Conservation (phyloP, 257 asterid genomes). For the Solanum peruvianum region DNA sequence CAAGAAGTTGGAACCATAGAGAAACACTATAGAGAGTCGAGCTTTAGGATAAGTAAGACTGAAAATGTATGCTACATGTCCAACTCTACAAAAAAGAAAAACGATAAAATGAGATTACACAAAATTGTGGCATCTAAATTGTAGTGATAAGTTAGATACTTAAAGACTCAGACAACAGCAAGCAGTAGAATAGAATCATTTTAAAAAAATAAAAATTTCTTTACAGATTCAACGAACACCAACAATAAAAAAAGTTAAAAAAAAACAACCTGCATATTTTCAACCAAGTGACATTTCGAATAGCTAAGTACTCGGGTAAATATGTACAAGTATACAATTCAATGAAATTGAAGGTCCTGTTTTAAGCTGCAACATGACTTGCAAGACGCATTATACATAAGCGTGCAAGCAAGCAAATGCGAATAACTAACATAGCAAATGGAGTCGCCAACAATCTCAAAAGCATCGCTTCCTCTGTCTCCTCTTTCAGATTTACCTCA, state of each 20-base stretch:
- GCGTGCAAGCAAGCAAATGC: not conserved
- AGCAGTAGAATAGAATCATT: not conserved
- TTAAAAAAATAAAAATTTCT: not conserved
- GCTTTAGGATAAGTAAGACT: not conserved
- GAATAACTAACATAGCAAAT: not conserved
- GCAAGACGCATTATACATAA: not conserved
- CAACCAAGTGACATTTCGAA: not conserved
- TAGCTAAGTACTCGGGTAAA: not conserved
- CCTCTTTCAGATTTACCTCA: not conserved
- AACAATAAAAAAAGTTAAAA: not conserved
- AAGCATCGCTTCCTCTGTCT: not conserved
- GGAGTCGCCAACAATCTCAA: not conserved
- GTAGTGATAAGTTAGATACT: not conserved
- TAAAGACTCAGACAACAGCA: not conserved
- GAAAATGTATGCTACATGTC: not conserved
- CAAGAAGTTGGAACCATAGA: not conserved
- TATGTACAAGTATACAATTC: slow-evolving; percentile 6
- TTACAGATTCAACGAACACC: not conserved
- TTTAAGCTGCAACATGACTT: not conserved
- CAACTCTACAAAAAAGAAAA: not conserved
- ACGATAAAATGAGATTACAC: not conserved
- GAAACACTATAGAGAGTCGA: not conserved
- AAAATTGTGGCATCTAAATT: not conserved
- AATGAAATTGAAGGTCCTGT: not conserved
- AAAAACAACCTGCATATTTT: not conserved